Percentiles rank a stretch among this genome's conserved stretches.
phyloP scores from a whole-genome alignment of 2,329 filamentous ascomycete species.

The Plectosphaerella cucumerina region DNA sequence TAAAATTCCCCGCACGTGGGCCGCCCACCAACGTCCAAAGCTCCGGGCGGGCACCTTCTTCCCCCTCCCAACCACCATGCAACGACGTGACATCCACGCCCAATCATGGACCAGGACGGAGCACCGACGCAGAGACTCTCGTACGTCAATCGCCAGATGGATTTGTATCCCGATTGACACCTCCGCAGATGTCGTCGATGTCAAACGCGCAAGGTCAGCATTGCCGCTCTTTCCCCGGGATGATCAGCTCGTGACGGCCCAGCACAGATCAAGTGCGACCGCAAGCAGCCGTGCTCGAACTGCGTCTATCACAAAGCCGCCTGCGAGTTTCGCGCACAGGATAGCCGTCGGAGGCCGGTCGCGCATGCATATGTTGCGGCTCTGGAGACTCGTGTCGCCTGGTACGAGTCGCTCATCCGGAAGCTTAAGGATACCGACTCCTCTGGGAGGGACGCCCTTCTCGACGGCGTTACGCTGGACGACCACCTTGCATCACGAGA shows the following conservation, averaged over 20 bases:
- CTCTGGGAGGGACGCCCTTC: slow-evolving; percentile 19
- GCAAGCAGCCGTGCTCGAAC: slow-evolving; percentile 11
- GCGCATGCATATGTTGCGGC: slow-evolving; percentile 20
- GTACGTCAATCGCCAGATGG: neutral
- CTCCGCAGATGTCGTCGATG: slow-evolving; percentile 8
- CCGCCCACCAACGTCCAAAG: too few relatives aligned
- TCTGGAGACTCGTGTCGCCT: slow-evolving; percentile 19
- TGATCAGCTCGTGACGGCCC: neutral
- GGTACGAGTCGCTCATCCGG: slow-evolving; percentile 14
- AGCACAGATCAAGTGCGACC: slow-evolving; percentile 13
- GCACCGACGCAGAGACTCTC: neutral
- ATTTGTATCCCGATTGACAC: neutral
- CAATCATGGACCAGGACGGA: too few relatives aligned
- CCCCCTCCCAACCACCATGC: too few relatives aligned
- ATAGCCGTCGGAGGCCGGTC: slow-evolving; percentile 11
- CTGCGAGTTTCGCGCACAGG: slow-evolving; percentile 14
- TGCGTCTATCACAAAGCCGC: slow-evolving; percentile 8
- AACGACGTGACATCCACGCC: too few relatives aligned
- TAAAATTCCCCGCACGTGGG: too few relatives aligned
- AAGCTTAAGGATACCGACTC: slow-evolving; percentile 27
- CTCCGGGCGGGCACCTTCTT: too few relatives aligned
- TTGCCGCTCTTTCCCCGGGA: neutral
- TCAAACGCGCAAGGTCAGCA: slow-evolving; percentile 7
- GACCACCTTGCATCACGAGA: slow-evolving; percentile 8
- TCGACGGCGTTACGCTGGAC: slow-evolving; percentile 27